Base-by-base conservation (phyloP, 192 early-diverging fungal species). In the Ambispora gerdemannii region DNA sequence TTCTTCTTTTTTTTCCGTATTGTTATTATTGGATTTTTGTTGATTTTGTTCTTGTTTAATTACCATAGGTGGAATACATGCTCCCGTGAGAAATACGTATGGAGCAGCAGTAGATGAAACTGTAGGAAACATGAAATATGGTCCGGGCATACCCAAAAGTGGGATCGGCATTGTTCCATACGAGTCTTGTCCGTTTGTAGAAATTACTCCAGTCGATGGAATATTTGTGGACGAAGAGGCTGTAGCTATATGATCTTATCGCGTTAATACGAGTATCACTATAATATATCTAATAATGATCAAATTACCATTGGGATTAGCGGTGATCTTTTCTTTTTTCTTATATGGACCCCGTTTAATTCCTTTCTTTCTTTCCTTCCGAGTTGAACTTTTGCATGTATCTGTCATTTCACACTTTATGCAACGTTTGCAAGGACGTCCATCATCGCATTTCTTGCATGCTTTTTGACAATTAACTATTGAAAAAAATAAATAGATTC, bases 391-490 rank as follows among this genome's bases (percentile, higher is more conserved):
- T 0, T 84, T 81, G 71, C 93, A 94, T 2, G 87, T 82, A 25
- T 83, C 86, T 0, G 80, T 80, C 19, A 94, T 74, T 30, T 83
- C 83, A 60, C 89, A 88, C 69, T 89, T 88, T 51, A 90, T 73
- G 72, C 95, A 97, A 4, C 94, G 85, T 72, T 77, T 74, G 72
- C 95, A 95, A 2, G 94, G 95, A 56, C 94, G 75, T n/a, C 75
- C 87, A 60, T 89, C 87, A 70, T 92, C 93, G 75, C 95, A 95
- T 76, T 94, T 96, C 77, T 97, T 97, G 78, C 92, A 94, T 0
- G 92, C 87, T 47, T 89, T 88, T 78, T 92, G 90, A 65, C 93
- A 95, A 67, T 95, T 91, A 33, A 90, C 82, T 85, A 78, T 27
- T 32, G 22, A 52, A 38, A 31, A 31, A 33, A 31, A 22, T 31